A percentile compares a stretch with the other conserved stretches of the same genome.
These are phyloP conservation scores for Isabelozyma pseudorhagii DNA, from an alignment of 805 yeast species.

Conservation along the genomic window DNA sequence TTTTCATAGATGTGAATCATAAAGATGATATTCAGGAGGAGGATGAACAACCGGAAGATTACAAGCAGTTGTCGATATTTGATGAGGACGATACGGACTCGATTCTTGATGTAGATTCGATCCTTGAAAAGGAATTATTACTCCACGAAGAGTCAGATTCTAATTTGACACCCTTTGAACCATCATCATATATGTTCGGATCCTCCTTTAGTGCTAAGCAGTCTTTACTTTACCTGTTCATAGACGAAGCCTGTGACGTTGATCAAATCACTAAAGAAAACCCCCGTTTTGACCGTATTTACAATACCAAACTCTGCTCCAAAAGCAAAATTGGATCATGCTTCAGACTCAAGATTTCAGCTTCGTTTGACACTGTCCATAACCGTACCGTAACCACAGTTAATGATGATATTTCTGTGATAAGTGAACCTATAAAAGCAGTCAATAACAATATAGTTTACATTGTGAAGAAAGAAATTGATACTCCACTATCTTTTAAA, in stretches of 20 bases:
- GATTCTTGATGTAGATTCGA: background rate
- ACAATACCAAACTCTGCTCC: constrained; percentile 54
- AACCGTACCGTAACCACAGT: constrained; percentile 27
- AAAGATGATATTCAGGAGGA: constrained; percentile 32
- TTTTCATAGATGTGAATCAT: constrained; percentile 49
- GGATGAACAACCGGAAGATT: constrained; percentile 3
- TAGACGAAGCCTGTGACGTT: constrained; percentile 40
- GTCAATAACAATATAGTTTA: constrained; percentile 66
- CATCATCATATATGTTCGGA: background rate
- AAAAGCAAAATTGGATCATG: constrained; percentile 61
- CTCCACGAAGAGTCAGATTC: background rate
- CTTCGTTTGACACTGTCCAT: constrained; percentile 9
- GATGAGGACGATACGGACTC: background rate
- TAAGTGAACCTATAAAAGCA: constrained; percentile 42
- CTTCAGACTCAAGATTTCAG: constrained; percentile 34
- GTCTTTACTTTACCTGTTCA: constrained; percentile 61
- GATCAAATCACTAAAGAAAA: constrained; percentile 3
- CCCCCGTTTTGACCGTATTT: constrained; percentile 28
- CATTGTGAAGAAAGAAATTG: constrained; percentile 55
- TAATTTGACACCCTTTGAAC: constrained; percentile 9
- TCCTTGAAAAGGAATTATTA: no score
- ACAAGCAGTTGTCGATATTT: constrained; percentile 4
- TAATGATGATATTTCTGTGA: constrained; percentile 55
- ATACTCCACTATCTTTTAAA: constrained; percentile 62
- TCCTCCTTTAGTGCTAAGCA: constrained; percentile 31